Evolutionary conservation across 768 basidiomycete genomes (phyloP).

Genomic region (Plicaturopsis crispa): DNA sequence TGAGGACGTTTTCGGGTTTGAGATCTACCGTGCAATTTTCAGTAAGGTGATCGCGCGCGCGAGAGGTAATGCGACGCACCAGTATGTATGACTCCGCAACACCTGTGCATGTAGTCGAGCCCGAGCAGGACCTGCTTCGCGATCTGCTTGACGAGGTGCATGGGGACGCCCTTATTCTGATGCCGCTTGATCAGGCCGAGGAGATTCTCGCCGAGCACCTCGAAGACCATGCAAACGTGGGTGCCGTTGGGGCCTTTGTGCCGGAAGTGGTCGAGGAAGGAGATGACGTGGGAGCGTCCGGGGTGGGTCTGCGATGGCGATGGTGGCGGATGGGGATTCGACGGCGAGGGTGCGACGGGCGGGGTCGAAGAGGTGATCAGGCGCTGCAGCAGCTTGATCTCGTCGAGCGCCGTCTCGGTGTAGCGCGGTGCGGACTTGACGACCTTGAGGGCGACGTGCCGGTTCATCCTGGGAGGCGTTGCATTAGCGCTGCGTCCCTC

Average conservation of each 20-base stretch:
- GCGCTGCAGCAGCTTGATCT: conserved; percentile 95
- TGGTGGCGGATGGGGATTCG: conserved; percentile 41
- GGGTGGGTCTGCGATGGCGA: conserved; percentile 70
- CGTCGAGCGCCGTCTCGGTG: conserved; percentile 97
- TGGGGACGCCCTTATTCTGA: conserved; percentile 96
- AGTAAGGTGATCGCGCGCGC: conserved; percentile 4
- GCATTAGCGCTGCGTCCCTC: conserved; percentile 3
- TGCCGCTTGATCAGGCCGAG: conserved; percentile 95
- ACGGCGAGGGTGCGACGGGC: conserved; percentile 35
- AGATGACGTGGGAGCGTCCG: conserved; percentile 91
- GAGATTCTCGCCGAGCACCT: conserved; percentile 95
- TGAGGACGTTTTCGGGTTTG: conserved; percentile 97
- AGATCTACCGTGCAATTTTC: conserved; percentile 44
- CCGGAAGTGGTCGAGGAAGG: conserved; percentile 94
- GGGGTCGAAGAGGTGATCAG: conserved; percentile 80
- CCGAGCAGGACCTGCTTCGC: conserved; percentile 95
- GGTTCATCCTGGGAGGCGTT: conserved; percentile 59
- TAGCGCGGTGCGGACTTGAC: conserved; percentile 97
- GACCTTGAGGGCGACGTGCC: conserved; percentile 98
- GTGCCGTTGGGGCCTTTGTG: conserved; percentile 95
- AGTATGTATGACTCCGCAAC: conserved; percentile 96
- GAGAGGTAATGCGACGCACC: conserved; percentile 30
- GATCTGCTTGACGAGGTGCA: conserved; percentile 89
- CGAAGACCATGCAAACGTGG: conserved; percentile 99
- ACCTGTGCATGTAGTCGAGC: conserved; percentile 95